Percentiles rank a stretch among this genome's conserved stretches.
Conservation (phyloP, 768 basidiomycete species). For the Macrocybe gigantea region DNA sequence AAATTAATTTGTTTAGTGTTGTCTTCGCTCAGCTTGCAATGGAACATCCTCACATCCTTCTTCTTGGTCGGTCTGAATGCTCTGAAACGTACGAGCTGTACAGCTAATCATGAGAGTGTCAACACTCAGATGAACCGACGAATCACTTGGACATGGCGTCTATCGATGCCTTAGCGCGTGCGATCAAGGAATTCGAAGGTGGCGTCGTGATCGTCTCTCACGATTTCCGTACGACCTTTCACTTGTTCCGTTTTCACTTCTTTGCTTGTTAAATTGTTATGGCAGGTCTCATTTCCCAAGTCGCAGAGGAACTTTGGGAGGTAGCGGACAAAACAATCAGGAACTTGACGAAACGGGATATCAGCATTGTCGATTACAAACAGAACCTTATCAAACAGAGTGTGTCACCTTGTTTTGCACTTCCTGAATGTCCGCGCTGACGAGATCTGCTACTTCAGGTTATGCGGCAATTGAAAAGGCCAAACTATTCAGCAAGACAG, state of each 20-base stretch:
- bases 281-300: slow-evolving; percentile 89
- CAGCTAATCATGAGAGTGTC: neutral
- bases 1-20: slow-evolving; percentile 44
- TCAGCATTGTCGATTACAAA: slow-evolving; percentile 93
- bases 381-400: slow-evolving; percentile 76
- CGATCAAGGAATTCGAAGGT: slow-evolving; percentile 96
- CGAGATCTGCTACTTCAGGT: slow-evolving; percentile 37
- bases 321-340: slow-evolving; percentile 90
- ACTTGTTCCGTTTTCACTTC: slow-evolving; percentile 4
- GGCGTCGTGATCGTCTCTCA: slow-evolving; percentile 99
- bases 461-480: slow-evolving; percentile 87
- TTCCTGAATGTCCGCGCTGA: slow-evolving; percentile 6
- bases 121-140: slow-evolving; percentile 77
- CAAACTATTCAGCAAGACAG: slow-evolving; percentile 84
- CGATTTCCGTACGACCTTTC: slow-evolving; percentile 83
- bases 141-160: slow-evolving; percentile 98
- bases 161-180: slow-evolving; percentile 91
- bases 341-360: slow-evolving; percentile 87
- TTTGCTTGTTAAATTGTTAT: neutral
- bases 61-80: slow-evolving; percentile 52
- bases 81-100: neutral
- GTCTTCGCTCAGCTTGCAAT: slow-evolving; percentile 95
- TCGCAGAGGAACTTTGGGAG: slow-evolving; percentile 99
- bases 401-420: slow-evolving; percentile 26
- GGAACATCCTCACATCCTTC: slow-evolving; percentile 94